Percentiles rank a stretch among this genome's conserved stretches.
These are phyloP conservation scores for Cryptosporidium andersoni DNA, from an alignment of 169 alveolate species.

Conservation along the genomic window DNA sequence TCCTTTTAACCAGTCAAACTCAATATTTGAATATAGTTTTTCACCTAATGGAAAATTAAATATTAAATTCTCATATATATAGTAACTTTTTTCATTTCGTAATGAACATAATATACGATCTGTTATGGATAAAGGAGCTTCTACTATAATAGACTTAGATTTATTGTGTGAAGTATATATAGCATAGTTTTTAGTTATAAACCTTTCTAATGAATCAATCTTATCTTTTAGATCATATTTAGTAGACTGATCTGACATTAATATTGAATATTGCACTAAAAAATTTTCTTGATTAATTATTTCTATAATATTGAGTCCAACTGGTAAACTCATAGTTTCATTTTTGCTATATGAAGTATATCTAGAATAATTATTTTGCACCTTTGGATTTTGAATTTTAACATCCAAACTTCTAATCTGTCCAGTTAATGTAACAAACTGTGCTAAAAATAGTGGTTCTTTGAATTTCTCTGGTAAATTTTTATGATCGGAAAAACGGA, in stretches of 20 bases:
- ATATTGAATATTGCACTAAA: conserved; percentile 31
- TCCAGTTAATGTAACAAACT: conserved; percentile 3
- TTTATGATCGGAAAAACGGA: not conserved
- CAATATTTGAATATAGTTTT: not conserved
- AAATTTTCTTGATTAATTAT: conserved; percentile 42
- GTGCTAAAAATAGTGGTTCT: conserved; percentile 4
- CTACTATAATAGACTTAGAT: not conserved
- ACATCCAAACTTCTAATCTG: conserved; percentile 23
- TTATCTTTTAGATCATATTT: not conserved
- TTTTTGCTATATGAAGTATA: not conserved
- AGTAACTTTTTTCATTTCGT: not conserved
- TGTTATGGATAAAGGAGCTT: not conserved
- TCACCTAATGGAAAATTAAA: conserved; percentile 42
- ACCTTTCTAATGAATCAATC: not conserved
- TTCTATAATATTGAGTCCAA: conserved; percentile 16
- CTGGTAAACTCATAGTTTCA: conserved; percentile 13
- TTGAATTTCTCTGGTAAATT: not conserved
- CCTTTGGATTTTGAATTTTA: conserved; percentile 3
- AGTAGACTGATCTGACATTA: conserved; percentile 1
- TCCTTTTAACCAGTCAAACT: conserved; percentile 1
- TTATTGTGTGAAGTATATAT: conserved; percentile 13
- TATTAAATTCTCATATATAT: conserved; percentile 4
- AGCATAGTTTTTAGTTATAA: conserved; percentile 25
- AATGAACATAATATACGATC: not conserved
- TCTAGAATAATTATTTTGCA: not conserved